Evolutionary conservation across 176 grass and related monocot species (phyloP).

Genomic region (Ensete ventricosum): DNA sequence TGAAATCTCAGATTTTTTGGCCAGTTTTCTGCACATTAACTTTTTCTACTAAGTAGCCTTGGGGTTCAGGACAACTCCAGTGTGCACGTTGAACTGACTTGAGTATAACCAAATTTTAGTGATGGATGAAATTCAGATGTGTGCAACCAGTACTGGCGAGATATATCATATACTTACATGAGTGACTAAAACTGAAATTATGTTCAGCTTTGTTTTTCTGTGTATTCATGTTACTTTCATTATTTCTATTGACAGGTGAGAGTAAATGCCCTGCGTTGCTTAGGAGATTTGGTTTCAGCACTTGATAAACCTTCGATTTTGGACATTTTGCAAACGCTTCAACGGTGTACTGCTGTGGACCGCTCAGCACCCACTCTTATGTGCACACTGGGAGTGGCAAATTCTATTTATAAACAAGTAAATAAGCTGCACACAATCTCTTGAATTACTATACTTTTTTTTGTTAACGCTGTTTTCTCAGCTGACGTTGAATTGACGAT

Average conservation of each 20-base stretch:
- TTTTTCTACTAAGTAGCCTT: background rate
- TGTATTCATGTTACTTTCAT: conserved; percentile 14
- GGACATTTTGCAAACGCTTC: conserved; percentile 75
- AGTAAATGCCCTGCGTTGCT: conserved; percentile 90
- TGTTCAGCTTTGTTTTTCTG: conserved; percentile 11
- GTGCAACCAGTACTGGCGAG: background rate
- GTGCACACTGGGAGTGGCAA: conserved; percentile 93
- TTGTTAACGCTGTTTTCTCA: too few relatives aligned
- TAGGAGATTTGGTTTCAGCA: conserved; percentile 90
- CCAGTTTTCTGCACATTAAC: background rate
- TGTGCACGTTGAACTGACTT: background rate
- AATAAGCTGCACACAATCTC: conserved; percentile 4
- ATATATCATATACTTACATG: background rate
- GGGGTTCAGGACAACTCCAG: background rate
- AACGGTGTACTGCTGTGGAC: conserved; percentile 86
- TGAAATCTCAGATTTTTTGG: background rate
- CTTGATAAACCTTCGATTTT: conserved; percentile 68
- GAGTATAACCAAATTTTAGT: background rate
- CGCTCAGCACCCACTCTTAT: conserved; percentile 90
- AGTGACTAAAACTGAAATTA: conserved; percentile 4
- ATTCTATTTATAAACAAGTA: conserved; percentile 91
- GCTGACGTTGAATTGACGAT: background rate
- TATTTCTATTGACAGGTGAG: conserved; percentile 55
- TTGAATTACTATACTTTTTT: background rate
- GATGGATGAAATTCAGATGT: background rate